phyloP scores from a whole-genome alignment of 176 grass and related monocot species.

The Bothriochloa decipiens region DNA sequence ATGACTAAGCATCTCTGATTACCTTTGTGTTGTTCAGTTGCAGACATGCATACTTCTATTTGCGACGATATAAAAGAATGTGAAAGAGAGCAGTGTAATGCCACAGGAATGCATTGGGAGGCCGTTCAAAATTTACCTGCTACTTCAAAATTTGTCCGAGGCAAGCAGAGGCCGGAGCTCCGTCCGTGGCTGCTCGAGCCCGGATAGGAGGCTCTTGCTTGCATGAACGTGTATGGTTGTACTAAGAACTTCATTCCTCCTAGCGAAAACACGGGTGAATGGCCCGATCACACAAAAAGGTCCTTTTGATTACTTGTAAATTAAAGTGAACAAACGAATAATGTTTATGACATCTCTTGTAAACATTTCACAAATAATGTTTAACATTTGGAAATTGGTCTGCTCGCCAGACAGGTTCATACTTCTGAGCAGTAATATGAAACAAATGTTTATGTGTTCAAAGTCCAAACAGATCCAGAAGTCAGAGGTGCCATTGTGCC shows the following conservation, averaged over 20 bases:
- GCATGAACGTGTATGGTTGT: no score
- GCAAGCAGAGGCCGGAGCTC: no score
- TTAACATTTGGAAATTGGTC: neutral
- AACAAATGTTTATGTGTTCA: neutral
- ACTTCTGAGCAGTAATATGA: neutral
- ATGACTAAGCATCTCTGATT: neutral
- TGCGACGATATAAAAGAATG: neutral
- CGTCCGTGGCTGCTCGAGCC: no score
- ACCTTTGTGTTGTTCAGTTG: neutral
- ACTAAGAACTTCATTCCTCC: no score
- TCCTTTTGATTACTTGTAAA: neutral
- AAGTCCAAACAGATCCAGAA: neutral
- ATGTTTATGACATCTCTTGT: neutral
- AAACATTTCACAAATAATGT: neutral
- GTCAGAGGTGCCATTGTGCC: neutral
- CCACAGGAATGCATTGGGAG: neutral
- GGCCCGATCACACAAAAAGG: no score
- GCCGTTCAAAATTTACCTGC: no score
- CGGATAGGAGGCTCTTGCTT: no score
- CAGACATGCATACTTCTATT: neutral
- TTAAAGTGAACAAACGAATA: neutral
- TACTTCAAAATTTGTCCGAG: no score
- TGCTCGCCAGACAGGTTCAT: neutral
- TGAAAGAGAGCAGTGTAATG: neutral
- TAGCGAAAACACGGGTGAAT: no score